Evolutionary conservation across 2,329 filamentous ascomycete species (phyloP).

Genomic region (Fusarium protoensiforme): DNA sequence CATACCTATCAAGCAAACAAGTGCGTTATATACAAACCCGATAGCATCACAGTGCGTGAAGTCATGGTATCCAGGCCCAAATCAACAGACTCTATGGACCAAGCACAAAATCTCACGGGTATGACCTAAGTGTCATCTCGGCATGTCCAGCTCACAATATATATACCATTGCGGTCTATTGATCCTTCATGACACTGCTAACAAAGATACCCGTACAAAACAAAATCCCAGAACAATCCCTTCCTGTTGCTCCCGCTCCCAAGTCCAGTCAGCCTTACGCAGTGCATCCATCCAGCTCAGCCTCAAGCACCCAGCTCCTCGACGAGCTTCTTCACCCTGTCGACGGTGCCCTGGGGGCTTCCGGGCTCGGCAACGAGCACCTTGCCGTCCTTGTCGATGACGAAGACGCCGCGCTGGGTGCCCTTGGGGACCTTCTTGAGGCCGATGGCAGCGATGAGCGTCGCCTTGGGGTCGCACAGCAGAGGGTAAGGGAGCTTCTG

Average conservation of each 20-base stretch:
- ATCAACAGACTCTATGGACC: not conserved
- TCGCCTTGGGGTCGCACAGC: conserved; percentile 81
- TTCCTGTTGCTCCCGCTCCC: not conserved
- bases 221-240: not conserved
- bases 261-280: not conserved
- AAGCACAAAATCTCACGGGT: not conserved
- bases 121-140: not conserved
- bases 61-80: not conserved
- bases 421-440: conserved; percentile 86
- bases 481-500: conserved; percentile 90
- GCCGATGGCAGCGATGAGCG: conserved; percentile 87
- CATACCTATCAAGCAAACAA: not conserved
- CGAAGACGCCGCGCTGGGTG: conserved; percentile 88
- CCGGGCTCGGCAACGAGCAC: conserved; percentile 80
- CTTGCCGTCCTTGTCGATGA: conserved; percentile 84
- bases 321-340: conserved; percentile 79
- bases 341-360: conserved; percentile 80
- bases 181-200: not conserved
- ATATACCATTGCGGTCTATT: conserved; percentile 14
- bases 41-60: no score
- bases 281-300: not conserved
- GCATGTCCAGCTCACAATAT: not conserved
- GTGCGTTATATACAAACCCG: not conserved
- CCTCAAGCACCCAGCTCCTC: conserved; percentile 50
- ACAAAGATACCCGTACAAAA: not conserved